Evolutionary conservation across 2,329 filamentous ascomycete genomes (phyloP), one percentile per base, ranked within the genome.

Genomic region (Fusarium haematococcum): DNA sequence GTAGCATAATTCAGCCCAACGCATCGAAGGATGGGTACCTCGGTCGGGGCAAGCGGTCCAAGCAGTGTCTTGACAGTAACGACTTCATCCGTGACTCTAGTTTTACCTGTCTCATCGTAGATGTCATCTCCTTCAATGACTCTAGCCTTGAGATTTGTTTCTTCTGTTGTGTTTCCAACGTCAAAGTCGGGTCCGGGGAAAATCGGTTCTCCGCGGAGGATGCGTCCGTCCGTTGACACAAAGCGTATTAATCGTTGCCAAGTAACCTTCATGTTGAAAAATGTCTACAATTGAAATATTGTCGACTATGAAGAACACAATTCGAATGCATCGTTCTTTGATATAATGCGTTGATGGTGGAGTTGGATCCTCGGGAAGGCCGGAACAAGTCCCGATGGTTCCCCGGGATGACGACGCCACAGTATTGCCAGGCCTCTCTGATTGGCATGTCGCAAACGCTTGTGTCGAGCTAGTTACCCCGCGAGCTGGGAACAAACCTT

Each of bases 1-100:
- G 88, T 90, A 43, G 85, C 85, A 74, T 91, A 91, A 75, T 92
- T 91, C 32, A 91, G 77, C 0, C 90, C 90, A 14, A 91, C 86
- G 72, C 90, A 91, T 23, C 89, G 81, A 5, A 92, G 76, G 50
- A 90, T 89, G 0, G 88, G 87, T 0, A 91, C 87, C 60, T 91
- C 88, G 3, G 81, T 79, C 11, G 79, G 80, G 0, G 85, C 83
- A 35, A 91, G 78, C 0, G 89, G 89, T 0, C 88, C 87, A 0
- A 91, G 83, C 0, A 91, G 78, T 61, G 81, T 82, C 75, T 89
- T 87, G 8, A 91, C 89, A 0, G 83, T 85, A 3, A 86, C 88
- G 11, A 88, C 79, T 73, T 91, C 86, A 25, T 90, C 86, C 0
- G 88, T 89, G 2, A 90, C 85, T 18, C 79, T 80, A 0, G 88